These are phyloP conservation scores for Pythium rishiriense DNA, from an alignment of 352 stramenopile species.

Conservation along the genomic window DNA sequence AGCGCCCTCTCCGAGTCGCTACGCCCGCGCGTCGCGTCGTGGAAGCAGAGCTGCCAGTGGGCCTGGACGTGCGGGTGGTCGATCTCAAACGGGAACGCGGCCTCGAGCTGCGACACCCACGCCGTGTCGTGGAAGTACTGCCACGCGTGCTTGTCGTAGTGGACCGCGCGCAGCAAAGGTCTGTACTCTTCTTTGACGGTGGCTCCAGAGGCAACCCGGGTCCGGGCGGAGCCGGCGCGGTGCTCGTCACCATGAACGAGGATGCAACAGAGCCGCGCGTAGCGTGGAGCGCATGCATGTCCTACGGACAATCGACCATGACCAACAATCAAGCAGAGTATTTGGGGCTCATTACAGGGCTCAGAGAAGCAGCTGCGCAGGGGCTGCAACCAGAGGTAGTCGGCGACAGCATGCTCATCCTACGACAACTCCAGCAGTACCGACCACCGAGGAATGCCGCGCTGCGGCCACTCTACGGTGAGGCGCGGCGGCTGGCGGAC, in stretches of 20 bases:
- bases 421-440: too few relatives aligned
- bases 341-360: neutral
- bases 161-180: too few relatives aligned
- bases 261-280: neutral
- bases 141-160: slow-evolving; percentile 13
- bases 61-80: neutral
- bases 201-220: slow-evolving; percentile 14
- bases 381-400: neutral
- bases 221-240: neutral
- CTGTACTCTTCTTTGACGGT: slow-evolving; percentile 3
- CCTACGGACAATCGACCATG: neutral
- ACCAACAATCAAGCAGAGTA: slow-evolving; percentile 20
- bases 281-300: slow-evolving; percentile 2
- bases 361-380: too few relatives aligned
- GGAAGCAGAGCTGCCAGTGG: slow-evolving; percentile 5
- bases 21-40: neutral
- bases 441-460: neutral
- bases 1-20: slow-evolving; percentile 11
- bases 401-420: slow-evolving; percentile 10
- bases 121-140: slow-evolving; percentile 1
- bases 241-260: neutral
- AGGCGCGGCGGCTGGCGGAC: neutral
- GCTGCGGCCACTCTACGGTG: neutral
- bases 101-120: neutral
- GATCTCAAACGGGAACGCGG: neutral